Evolutionary conservation across 345 rosid species (phyloP).

Genomic region (Euclidium syriacum): DNA sequence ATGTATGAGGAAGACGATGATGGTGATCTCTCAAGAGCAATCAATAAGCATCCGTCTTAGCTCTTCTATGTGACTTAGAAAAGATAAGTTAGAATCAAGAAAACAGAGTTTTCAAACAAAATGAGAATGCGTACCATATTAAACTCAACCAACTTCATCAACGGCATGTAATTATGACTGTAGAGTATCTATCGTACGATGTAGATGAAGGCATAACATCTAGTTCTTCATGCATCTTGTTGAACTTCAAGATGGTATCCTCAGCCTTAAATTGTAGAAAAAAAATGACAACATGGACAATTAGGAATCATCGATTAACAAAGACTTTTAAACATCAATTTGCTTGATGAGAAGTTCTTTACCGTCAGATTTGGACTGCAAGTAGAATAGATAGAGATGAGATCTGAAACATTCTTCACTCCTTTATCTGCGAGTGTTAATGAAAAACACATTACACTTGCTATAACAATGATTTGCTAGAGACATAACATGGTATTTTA

Average conservation of each 20-base stretch:
- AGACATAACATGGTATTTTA: background rate
- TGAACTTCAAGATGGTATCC: conserved; percentile 52
- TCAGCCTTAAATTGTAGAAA: no score
- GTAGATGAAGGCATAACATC: conserved; percentile 49
- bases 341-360: conserved; percentile 56
- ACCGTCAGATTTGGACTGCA: conserved; percentile 62
- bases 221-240: conserved; percentile 51
- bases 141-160: conserved; percentile 56
- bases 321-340: conserved; percentile 21
- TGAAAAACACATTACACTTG: background rate
- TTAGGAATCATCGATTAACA: background rate
- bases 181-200: conserved; percentile 48
- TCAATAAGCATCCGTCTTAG: no score
- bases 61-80: no score
- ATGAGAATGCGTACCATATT: conserved; percentile 46
- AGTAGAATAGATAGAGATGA: conserved; percentile 52
- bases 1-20: background rate
- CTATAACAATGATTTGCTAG: no score
- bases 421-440: conserved; percentile 41
- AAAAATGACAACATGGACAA: conserved; percentile 12
- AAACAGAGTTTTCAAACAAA: background rate
- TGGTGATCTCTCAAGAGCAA: conserved; percentile 19
- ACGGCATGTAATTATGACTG: conserved; percentile 44
- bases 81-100: background rate
- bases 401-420: conserved; percentile 42